Evolutionary conservation across 2,329 filamentous ascomycete genomes (phyloP).

Genomic region (Colletotrichum navitas): DNA sequence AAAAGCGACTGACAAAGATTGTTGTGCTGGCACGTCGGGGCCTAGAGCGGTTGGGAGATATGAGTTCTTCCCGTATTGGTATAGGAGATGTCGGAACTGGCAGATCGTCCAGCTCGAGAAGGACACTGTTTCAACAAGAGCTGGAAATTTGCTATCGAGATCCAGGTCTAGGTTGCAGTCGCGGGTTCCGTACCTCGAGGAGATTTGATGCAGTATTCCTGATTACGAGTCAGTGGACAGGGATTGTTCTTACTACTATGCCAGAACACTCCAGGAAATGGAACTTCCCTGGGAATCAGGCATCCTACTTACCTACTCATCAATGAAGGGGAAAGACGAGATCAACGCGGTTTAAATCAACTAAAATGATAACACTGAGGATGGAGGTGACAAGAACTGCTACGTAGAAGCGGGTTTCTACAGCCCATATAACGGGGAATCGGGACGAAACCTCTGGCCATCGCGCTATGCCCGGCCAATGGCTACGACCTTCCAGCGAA

Average conservation of each 20-base stretch:
- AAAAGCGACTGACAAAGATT: not conserved
- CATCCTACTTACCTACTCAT: not conserved
- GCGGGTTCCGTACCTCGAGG: not conserved
- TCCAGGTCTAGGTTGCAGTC: constrained; percentile 1
- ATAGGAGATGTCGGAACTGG: constrained; percentile 12
- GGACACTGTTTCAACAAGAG: constrained; percentile 13
- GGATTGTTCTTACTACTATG: too few relatives aligned
- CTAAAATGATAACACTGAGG: not conserved
- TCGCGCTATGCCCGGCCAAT: constrained; percentile 28
- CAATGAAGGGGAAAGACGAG: not conserved
- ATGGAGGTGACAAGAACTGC: not conserved
- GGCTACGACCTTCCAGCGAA: constrained; percentile 19
- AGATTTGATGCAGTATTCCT: constrained; percentile 1
- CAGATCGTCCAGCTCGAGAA: not conserved
- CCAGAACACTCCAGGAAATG: not conserved
- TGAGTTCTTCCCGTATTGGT: constrained; percentile 1
- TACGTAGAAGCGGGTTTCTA: constrained; percentile 4
- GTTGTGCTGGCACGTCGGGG: not conserved
- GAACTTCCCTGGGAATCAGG: not conserved
- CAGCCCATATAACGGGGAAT: constrained; percentile 24
- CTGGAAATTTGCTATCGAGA: constrained; percentile 17
- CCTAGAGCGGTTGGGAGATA: not conserved
- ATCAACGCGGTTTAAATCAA: not conserved
- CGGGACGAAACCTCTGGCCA: constrained; percentile 22
- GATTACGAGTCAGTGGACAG: constrained; percentile 9